Conservation (phyloP, 73 alveolate genomes). For the Tetrahymena elliotti region DNA sequence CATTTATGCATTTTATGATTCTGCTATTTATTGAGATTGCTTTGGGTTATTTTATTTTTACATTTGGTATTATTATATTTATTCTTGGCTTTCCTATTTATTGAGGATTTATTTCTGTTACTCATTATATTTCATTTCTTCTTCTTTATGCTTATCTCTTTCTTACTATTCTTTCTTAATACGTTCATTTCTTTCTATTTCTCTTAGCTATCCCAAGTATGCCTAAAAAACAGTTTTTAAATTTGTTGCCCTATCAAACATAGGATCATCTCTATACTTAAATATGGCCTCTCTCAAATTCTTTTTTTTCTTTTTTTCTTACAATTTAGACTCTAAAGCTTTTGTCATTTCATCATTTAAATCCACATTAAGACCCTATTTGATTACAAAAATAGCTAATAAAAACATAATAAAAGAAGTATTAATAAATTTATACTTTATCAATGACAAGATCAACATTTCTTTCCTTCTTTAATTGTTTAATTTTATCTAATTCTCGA, state of each 20-base stretch:
- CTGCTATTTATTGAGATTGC: not conserved
- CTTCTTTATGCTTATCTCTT: not conserved
- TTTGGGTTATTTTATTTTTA: too few relatives aligned
- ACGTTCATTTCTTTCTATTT: not conserved
- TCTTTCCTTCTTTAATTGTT: not conserved
- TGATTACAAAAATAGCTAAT: not conserved
- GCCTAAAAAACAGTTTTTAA: not conserved
- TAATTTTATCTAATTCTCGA: not conserved
- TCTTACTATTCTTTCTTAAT: not conserved
- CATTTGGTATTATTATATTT: not conserved
- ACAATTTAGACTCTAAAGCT: not conserved
- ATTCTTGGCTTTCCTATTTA: not conserved
- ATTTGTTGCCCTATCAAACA: not conserved
- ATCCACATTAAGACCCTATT: not conserved
- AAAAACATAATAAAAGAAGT: not conserved
- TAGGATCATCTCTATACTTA: not conserved
- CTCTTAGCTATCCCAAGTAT: not conserved
- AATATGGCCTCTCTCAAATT: not conserved
- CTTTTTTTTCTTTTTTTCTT: not conserved
- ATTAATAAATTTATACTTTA: not conserved
- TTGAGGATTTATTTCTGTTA: not conserved
- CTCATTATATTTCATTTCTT: not conserved
- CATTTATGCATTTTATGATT: not conserved
- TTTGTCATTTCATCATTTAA: not conserved
- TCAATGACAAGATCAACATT: not conserved